Evolutionary conservation across 129 eudicot genomes (phyloP), one percentile per base, ranked within the genome.

Genomic region (Flaveria robusta): DNA sequence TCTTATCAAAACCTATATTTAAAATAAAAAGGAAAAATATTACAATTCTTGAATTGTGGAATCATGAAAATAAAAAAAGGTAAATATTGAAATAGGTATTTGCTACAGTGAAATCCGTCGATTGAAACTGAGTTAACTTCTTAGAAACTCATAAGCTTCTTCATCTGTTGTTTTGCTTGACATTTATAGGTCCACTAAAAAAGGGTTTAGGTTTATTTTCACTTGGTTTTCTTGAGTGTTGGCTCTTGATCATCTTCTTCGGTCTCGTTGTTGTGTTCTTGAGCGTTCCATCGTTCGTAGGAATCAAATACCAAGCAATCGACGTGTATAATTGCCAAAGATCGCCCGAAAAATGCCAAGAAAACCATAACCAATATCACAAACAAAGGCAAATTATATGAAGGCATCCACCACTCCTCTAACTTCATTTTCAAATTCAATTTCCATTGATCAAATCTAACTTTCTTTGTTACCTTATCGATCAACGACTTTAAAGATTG

Each of bases 241-340:
- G 77, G 37, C 70, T 69, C 74, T 74, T 83, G 79, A 73, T 72
- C 87, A 34, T 70, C 69, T 63, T 79, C 60, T 80, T 83, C 1
- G 68, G 22, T 29, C 45, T 29, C 7, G 55, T 1, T 20, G 64
- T 58, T 18, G 72, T 34, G 72, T 34, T 72, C 79, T 71, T 63
- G 1, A 46, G 54, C 9, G 71, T 45, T 20, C 83, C 70, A 10
- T 81, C 77, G 5, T 79, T 68, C 3, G 85, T 72, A 13, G 93
- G 90, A 67, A 88, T 77, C 20, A 84, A 0, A n/a, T 88, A 88
- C 90, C 90, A 88, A 11, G 90, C 90, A 10, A 88, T 72, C 12
- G 85, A 88, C 24, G 86, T 77, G 66, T 27, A 88, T 47, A 15
- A 88, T 81, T 12, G 88, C 93, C 43, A 86, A 83, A 15, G 88